Base-by-base conservation (phyloP, 148 eudicot genomes). In the Silene conica region DNA sequence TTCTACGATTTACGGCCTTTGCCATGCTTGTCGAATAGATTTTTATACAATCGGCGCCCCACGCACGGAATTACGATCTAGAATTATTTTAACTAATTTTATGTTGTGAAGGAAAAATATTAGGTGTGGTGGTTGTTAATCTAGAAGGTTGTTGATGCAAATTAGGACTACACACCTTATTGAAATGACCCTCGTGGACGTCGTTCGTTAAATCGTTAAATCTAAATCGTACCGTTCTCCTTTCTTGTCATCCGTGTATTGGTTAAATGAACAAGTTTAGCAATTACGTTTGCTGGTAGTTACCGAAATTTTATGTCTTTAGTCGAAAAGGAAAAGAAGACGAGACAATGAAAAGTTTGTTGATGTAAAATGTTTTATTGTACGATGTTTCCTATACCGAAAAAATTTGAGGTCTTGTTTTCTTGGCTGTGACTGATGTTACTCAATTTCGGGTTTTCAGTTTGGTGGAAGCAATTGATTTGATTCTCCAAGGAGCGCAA, bases 401-500 rank as follows among this genome's bases (percentile, higher is more conserved):
- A 48, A 48, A 48, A 48, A 12, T 0, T 59, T 59, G 61, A 48
- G 54, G 20, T 65, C 6, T 61, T 43, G 13, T 48, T 60, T 16
- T 59, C 46, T 48, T 63, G 50, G 6, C 25, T 15, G 61, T 62
- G 10, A 6, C 62, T 73, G 68, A 73, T 72, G 11, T 1, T 73
- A 57, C 59, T 70, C 19, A 13, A 52, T 64, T 43, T 19, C 63
- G 12, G 28, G 73, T 45, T 62, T 70, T 64, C 91, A 91, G 98
- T 67, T 87, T 93, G 50, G 60, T 88, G 20, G 94, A 93, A 61
- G 94, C 95, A 60, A 89, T 91, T 69, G 89, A 91, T 71, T 73
- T 88, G 8, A 89, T 93, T 56, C 82, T 91, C 5, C 57, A 88
- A 68, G 98, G 98, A 4, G 92, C 89, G 5, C 95, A 91, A 20